Evolutionary conservation across 1,284 basidiomycete species (phyloP).

Genomic region (Austroboletus olivaceoglutinosus): DNA sequence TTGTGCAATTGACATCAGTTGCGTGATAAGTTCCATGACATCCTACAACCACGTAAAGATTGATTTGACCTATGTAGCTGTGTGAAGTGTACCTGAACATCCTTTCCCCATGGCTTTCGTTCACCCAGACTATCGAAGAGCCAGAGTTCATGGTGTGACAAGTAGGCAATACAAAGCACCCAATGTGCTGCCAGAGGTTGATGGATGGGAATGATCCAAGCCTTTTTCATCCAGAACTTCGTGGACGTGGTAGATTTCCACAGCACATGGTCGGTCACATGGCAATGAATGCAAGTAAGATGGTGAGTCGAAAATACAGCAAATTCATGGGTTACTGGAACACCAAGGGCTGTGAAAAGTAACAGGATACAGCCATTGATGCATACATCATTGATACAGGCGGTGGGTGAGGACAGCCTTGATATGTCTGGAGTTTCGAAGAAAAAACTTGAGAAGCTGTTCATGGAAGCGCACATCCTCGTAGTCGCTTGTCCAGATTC

Average conservation of each 20-base stretch:
- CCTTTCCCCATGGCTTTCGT: not conserved
- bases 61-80: too few species aligned
- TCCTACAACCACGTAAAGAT: too few species aligned
- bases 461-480: fast-evolving
- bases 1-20: too few species aligned
- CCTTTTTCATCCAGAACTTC: too few species aligned
- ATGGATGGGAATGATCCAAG: not conserved
- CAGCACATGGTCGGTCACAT: not conserved
- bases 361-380: constrained; percentile 16
- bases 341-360: constrained; percentile 7
- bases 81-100: not conserved
- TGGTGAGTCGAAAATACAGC: not conserved
- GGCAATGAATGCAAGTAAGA: not conserved
- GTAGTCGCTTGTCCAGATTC: too few species aligned
- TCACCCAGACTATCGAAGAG: not conserved
- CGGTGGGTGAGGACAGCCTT: constrained; percentile 1
- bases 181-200: not conserved
- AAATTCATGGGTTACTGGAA: not conserved
- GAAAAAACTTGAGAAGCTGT: not conserved
- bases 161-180: not conserved
- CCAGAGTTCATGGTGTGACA: not conserved
- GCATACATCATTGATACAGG: constrained; percentile 10
- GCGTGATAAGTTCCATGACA: not conserved
- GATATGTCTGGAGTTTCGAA: constrained; percentile 8
- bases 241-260: too few species aligned